Base-by-base conservation (phyloP, 257 asterid genomes). In the Fraxinus pennsylvanica region DNA sequence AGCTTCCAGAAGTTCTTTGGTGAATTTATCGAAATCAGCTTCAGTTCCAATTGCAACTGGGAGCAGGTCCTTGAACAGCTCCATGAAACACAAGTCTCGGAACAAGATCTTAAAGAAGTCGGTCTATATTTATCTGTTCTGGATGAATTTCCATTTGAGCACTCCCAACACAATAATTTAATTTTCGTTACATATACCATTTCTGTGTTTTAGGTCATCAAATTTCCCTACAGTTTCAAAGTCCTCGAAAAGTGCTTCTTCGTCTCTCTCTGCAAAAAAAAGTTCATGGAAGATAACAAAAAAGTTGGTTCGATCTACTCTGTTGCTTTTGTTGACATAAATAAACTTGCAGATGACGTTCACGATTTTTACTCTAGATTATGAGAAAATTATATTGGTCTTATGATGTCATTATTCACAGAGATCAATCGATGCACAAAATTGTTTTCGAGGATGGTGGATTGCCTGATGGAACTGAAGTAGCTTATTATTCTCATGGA, bases 391-490 rank as follows among this genome's bases (percentile, higher is more conserved):
- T 54, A 52, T 77, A 74, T 9, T 77, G 50, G 43, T 43, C 69
- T 65, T 67, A 66, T 77, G 68, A 65, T 77, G 27, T 81, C 71
- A n/a, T 79, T 85, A 72, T 63, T 38, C 69, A 70, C 84, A 96
- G 99, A 83, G 99, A 93, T 87, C 97, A 91, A 86, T 88, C 87
- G 84, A 91, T 96, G 97, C 97, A 96, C 91, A 87, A 84, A 85
- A 85, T 93, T 84, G 97, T 96, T 72, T 96, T 96, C 68, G 96
- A 93, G 88, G 85, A 89, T 76, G 96, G 87, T 80, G 97, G 97
- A 81, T 85, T 96, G 85, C 99, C 97, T 25, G 96, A 96, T 85
- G 99, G 99, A 81, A 87, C 95, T 71, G 99, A 92, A 85, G 91
- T 96, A 79, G 89, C 92, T 71, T 96, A 96, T 82, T 96, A 86